Percentiles rank a stretch among this genome's conserved stretches.
Evolutionary conservation across 768 basidiomycete genomes (phyloP).

Genomic region (Termitomyces sp.): DNA sequence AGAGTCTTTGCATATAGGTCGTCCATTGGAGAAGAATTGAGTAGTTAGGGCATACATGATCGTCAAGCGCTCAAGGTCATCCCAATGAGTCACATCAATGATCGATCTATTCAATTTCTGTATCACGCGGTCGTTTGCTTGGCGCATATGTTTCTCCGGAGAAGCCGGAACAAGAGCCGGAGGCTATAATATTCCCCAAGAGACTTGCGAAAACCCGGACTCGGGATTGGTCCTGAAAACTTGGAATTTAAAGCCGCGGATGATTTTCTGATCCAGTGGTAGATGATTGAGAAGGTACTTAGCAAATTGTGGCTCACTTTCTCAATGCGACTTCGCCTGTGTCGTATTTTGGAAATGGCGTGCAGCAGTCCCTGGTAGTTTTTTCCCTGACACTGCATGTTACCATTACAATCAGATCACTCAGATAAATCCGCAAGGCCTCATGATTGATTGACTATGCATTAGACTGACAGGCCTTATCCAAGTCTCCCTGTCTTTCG

Average conservation of each 20-base stretch:
- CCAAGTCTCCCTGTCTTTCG: no score
- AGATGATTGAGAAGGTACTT: no score
- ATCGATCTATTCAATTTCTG: neutral
- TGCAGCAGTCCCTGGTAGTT: no score
- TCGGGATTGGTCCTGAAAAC: neutral
- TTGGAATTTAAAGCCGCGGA: neutral
- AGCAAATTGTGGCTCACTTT: neutral
- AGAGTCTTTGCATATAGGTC: neutral
- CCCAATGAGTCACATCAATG: neutral
- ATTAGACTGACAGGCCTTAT: no score
- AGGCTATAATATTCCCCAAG: neutral
- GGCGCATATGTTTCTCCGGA: neutral
- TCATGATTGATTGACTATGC: no score
- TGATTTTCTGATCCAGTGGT: neutral
- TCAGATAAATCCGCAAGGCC: no score
- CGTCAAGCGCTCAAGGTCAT: neutral
- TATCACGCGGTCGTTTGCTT: neutral
- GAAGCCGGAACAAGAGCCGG: neutral
- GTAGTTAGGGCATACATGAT: no score
- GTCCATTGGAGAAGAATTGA: neutral
- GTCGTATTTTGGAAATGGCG: no score
- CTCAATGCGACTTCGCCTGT: neutral
- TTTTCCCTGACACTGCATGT: no score
- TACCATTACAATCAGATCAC: no score
- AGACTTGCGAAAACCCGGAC: no score